phyloP scores from a whole-genome alignment of 2,329 filamentous ascomycete species.

The Colletotrichum coccodes region DNA sequence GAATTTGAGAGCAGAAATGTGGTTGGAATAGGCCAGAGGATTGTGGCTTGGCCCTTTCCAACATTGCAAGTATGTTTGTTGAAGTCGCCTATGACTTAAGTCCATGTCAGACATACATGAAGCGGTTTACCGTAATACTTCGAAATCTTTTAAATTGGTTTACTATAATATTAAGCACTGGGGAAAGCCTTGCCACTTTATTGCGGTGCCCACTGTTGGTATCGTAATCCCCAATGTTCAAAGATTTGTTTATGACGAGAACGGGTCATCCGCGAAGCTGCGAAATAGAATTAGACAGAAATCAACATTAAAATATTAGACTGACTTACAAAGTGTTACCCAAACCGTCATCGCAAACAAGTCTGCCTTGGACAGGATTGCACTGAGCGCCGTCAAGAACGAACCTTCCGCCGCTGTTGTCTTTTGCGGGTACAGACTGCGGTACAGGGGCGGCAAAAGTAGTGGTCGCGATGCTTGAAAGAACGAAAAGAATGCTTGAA shows the following conservation, averaged over 20 bases:
- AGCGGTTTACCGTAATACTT: too few relatives aligned
- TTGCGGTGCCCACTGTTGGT: too few relatives aligned
- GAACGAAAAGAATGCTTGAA: neutral
- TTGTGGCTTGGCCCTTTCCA: too few relatives aligned
- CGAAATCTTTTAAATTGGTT: too few relatives aligned
- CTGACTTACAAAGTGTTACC: constrained; percentile 21
- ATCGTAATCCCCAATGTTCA: neutral
- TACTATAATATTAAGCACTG: too few relatives aligned
- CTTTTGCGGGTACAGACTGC: constrained; percentile 10
- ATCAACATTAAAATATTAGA: neutral
- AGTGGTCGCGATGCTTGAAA: neutral
- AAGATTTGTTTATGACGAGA: constrained; percentile 3
- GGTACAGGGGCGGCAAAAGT: constrained; percentile 3
- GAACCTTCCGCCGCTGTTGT: constrained; percentile 2
- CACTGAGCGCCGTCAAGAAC: constrained; percentile 20
- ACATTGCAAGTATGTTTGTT: too few relatives aligned
- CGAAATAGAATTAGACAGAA: neutral
- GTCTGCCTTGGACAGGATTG: constrained; percentile 21
- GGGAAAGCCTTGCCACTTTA: too few relatives aligned
- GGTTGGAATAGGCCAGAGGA: too few relatives aligned
- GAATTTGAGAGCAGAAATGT: too few relatives aligned
- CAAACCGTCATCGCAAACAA: constrained; percentile 20
- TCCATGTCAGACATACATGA: too few relatives aligned
- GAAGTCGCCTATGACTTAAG: too few relatives aligned
- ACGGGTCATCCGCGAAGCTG: constrained; percentile 23